A percentile compares a stretch with the other conserved stretches of the same genome.
phyloP scores from a whole-genome alignment of 164 flowering plant species.

The Vitis rotundifolia region DNA sequence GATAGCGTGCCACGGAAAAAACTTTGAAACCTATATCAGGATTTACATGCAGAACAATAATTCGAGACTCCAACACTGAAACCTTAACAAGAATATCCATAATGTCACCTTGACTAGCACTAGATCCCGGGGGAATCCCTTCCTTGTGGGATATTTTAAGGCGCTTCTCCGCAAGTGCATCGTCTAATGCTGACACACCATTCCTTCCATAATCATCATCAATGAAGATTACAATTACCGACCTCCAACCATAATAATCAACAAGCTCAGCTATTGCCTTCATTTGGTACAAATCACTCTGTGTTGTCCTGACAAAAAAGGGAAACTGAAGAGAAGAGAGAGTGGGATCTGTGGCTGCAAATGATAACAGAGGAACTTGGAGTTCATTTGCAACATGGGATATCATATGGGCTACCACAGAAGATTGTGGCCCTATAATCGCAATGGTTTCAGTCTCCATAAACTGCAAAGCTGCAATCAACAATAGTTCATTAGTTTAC shows the following conservation, averaged over 20 bases:
- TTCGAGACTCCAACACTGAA: constrained; percentile 62
- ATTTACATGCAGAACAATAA: constrained; percentile 68
- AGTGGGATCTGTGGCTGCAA: constrained; percentile 84
- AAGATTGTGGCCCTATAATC: constrained; percentile 85
- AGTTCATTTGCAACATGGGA: constrained; percentile 78
- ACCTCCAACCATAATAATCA: constrained; percentile 68
- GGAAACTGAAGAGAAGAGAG: constrained; percentile 83
- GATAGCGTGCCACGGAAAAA: constrained; percentile 61
- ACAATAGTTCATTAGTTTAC: not conserved
- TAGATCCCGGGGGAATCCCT: constrained; percentile 42
- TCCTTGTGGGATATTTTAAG: constrained; percentile 69
- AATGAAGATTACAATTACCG: constrained; percentile 64
- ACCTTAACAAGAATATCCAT: constrained; percentile 64
- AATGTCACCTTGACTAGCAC: constrained; percentile 32
- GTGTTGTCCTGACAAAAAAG: constrained; percentile 68
- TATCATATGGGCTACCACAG: constrained; percentile 75
- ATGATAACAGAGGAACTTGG: constrained; percentile 83
- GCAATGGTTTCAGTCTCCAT: constrained; percentile 82
- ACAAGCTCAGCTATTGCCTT: constrained; percentile 76
- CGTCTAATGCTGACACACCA: constrained; percentile 71
- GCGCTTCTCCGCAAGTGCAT: constrained; percentile 65
- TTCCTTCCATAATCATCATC: constrained; percentile 88
- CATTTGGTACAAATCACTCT: constrained; percentile 84
- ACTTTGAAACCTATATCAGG: constrained; percentile 51
- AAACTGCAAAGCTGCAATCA: constrained; percentile 61